These are phyloP conservation scores for Lagerstroemia speciosa DNA, from an alignment of 345 rosid species.

Conservation along the genomic window DNA sequence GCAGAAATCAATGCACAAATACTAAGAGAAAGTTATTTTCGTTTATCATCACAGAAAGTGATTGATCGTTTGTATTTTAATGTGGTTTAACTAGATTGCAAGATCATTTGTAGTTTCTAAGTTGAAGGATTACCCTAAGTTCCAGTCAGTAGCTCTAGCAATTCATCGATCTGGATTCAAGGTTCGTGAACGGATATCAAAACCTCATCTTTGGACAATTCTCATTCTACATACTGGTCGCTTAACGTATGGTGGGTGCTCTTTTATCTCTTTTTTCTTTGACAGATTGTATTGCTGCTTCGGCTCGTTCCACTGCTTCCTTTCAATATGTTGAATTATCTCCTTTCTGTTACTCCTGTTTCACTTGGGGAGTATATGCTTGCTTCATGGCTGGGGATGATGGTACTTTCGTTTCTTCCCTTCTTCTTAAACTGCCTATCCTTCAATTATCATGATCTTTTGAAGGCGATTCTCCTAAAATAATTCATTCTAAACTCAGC, in stretches of 20 bases:
- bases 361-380: conserved; percentile 72
- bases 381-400: conserved; percentile 99
- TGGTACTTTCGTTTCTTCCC: conserved; percentile 41
- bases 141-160: conserved; percentile 82
- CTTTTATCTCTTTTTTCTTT: not conserved
- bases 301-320: conserved; percentile 97
- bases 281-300: conserved; percentile 59
- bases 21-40: not conserved
- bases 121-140: conserved; percentile 91
- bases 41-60: not conserved
- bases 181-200: conserved; percentile 30
- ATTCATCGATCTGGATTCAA: conserved; percentile 84
- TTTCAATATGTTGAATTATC: conserved; percentile 90
- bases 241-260: not conserved
- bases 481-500: not conserved
- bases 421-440: not conserved
- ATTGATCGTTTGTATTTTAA: not conserved
- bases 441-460: not conserved
- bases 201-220: not conserved
- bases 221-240: not conserved
- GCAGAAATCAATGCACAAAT: not conserved
- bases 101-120: conserved; percentile 59
- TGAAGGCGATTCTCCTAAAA: not conserved
- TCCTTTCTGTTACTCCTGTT: conserved; percentile 87
- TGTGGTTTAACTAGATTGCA: conserved; percentile 10